A percentile compares a stretch with the other conserved stretches of the same genome.
Evolutionary conservation across 345 rosid species (phyloP).

Genomic region (Heritiera fomes): DNA sequence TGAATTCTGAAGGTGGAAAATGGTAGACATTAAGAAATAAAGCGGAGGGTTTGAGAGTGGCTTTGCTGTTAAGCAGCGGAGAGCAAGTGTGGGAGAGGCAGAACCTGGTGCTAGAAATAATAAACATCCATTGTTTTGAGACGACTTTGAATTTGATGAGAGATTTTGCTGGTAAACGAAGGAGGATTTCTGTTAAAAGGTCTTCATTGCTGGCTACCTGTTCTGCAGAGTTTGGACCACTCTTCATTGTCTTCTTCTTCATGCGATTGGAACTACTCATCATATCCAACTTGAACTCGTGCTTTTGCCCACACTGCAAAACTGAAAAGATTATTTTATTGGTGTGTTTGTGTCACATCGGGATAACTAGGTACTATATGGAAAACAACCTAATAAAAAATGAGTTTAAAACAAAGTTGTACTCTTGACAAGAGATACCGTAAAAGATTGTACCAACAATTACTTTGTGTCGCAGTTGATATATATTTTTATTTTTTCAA

Average conservation of each 20-base stretch:
- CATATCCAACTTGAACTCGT: no score
- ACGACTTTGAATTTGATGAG: neutral
- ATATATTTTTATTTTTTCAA: no score
- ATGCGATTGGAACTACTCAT: no score
- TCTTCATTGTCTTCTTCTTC: no score
- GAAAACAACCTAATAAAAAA: no score
- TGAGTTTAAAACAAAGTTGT: no score
- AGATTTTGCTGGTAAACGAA: neutral
- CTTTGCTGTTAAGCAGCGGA: neutral
- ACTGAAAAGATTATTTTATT: no score
- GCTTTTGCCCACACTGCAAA: neutral
- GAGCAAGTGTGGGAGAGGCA: neutral
- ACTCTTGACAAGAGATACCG: no score
- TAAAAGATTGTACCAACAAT: no score
- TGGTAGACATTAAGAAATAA: neutral
- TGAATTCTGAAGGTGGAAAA: neutral
- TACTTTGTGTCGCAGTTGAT: no score
- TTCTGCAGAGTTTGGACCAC: neutral
- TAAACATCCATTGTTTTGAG: neutral
- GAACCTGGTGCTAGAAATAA: neutral
- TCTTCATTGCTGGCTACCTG: neutral
- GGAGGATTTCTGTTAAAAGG: neutral
- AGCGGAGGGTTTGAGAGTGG: neutral
- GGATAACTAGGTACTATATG: no score
- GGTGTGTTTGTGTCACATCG: no score